Evolutionary conservation across 768 basidiomycete genomes (phyloP), one percentile per base, ranked within the genome.

Genomic region (Psilocybe azurescens): DNA sequence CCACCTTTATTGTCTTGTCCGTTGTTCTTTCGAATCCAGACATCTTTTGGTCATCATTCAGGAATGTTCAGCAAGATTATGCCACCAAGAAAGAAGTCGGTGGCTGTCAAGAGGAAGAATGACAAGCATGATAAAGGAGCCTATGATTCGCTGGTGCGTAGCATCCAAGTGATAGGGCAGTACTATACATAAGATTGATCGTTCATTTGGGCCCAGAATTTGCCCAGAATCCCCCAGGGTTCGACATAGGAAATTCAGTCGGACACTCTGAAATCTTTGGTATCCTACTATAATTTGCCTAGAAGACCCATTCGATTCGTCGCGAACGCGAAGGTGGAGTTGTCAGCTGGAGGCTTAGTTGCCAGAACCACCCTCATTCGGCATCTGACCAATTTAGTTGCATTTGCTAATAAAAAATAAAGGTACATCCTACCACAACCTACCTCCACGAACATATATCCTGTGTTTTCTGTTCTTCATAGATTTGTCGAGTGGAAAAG

Each of bases 281-380:
- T 5, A 49, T 5, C 5, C 48, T 49, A 24, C 48, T 28, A 10
- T 49, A 9, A 10, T 49, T 49, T 10, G 14, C 16, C 50, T 30
- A 32, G 30, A 30, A 29, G 3, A 20, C 11, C 13, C 3, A 18
- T 52, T 32, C 29, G 4, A 6, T 32, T 28, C 28, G 49, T 50
- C 49, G 24, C 24, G 49, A 50, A 33, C 30, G 52, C 4, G 50
- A 30, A 51, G 30, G 16, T 51, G 36, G 33, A 14, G 20, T 9
- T 50, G 51, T 30, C 13, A 24, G 39, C 18, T 41, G n/a, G 11
- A 4, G 24, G 44, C 56, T 48, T 57, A 53, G 58, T 59, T 52
- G 20, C 20, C 58, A 51, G 49, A 59, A 59, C 33, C 48, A 52
- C 14, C 58, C 49, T 36, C 48, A 59, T 52, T 51, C 30, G 58